phyloP scores from a whole-genome alignment of 2,329 filamentous ascomycete genomes.

The Cordyceps cicadae region DNA sequence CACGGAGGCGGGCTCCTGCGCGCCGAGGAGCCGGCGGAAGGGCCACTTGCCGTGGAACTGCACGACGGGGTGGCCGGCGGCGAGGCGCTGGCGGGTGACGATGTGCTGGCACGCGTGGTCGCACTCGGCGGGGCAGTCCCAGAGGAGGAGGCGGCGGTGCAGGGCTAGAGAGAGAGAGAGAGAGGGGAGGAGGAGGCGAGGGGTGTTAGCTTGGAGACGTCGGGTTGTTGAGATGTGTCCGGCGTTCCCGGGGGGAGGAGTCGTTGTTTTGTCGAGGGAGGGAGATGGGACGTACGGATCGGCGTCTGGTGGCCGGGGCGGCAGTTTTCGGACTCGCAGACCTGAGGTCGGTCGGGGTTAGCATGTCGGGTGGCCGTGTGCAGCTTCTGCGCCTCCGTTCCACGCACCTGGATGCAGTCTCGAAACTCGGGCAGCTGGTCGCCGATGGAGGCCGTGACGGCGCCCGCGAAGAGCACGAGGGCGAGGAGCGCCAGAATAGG shows the following conservation, averaged over 20 bases:
- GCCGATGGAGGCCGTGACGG: constrained; percentile 64
- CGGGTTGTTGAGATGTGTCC: background rate
- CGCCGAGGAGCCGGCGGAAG: constrained; percentile 79
- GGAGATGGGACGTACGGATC: constrained; percentile 55
- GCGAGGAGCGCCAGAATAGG: constrained; percentile 26
- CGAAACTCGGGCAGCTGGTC: constrained; percentile 82
- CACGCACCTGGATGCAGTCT: constrained; percentile 68
- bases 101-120: constrained; percentile 97
- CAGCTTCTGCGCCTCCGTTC: too few species aligned
- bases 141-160: constrained; percentile 77
- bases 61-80: constrained; percentile 58
- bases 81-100: constrained; percentile 64
- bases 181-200: background rate
- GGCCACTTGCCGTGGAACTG: constrained; percentile 99
- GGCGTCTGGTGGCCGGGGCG: constrained; percentile 49
- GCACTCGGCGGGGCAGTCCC: constrained; percentile 90
- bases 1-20: constrained; percentile 92
- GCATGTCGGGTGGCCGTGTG: background rate
- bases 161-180: constrained; percentile 64
- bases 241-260: background rate
- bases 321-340: constrained; percentile 78
- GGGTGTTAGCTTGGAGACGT: too few species aligned
- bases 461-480: constrained; percentile 32
- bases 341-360: constrained; percentile 36
- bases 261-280: background rate